Percentiles rank a stretch among this genome's conserved stretches.
These are phyloP conservation scores for Penicillium brasilianum DNA, from an alignment of 2,329 filamentous ascomycete species.

Conservation along the genomic window DNA sequence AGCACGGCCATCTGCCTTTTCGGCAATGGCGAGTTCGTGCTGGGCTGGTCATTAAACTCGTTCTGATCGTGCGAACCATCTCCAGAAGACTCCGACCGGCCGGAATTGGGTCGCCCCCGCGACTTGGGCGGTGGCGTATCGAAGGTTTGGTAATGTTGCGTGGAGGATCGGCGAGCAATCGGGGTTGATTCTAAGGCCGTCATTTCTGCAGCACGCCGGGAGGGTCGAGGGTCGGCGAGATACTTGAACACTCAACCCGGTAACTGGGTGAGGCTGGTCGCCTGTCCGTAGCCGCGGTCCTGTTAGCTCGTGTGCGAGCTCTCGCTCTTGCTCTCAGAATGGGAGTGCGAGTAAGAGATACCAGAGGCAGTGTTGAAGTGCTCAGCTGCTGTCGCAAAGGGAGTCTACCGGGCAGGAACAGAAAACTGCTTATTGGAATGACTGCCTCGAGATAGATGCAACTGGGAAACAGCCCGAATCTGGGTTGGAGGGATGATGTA, in stretches of 20 bases:
- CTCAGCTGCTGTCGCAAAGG: background rate
- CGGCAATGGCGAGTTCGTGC: constrained; percentile 72
- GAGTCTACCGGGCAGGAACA: background rate
- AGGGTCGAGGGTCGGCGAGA: constrained; percentile 4
- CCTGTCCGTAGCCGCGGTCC: constrained; percentile 12
- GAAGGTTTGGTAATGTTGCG: constrained; percentile 56
- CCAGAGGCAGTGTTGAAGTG: background rate
- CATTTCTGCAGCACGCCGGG: constrained; percentile 30
- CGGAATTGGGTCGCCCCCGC: constrained; percentile 51
- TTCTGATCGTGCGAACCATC: constrained; percentile 35
- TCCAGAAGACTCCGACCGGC: constrained; percentile 47
- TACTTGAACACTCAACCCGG: constrained; percentile 14
- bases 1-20: constrained; percentile 81
- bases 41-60: constrained; percentile 28
- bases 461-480: constrained; percentile 12
- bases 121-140: constrained; percentile 54
- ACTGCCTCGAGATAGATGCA: constrained; percentile 9
- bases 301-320: constrained; percentile 16
- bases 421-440: background rate
- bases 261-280: constrained; percentile 13
- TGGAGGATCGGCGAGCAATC: constrained; percentile 50
- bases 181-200: constrained; percentile 35
- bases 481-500: constrained; percentile 27
- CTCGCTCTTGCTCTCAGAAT: background rate
- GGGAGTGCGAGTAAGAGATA: background rate